Base-by-base conservation (phyloP, 176 grass and related monocot genomes). In the Carex myosuroides region DNA sequence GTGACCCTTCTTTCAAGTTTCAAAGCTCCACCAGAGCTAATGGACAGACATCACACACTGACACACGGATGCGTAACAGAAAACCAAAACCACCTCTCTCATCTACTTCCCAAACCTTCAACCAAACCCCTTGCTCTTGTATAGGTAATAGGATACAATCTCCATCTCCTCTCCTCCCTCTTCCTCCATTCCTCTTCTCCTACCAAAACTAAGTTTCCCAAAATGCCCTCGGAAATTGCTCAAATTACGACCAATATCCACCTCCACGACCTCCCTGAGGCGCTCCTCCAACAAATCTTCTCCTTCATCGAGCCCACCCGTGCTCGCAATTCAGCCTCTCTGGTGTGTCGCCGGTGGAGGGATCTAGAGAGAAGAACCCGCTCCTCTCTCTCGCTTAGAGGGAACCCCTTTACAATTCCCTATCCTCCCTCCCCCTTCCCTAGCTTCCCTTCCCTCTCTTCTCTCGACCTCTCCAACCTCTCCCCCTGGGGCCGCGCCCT, bases 401-500 rank as follows among this genome's bases (percentile, higher is more conserved):
- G 97, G 37, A 60, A 99, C 88, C 90, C 88, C 2, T 81, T 87
- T 54, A 41, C 35, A 16, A 14, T 18, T 6, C 14, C 88, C 83
- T 83, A 62, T 85, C 64, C 6, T 94, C 5, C 89, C 88, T 72
- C 4, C 80, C 14, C 87, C 22, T 13, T 79, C 22, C 48, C 95
- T 95, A 87, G 79, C 55, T 99, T 99, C 91, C 88, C 96, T 39
- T 80, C 87, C n/a, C 86, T 96, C 12, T 29, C 83, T 0, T 84
- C 66, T 11, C 97, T 99, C 88, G 93, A 99, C 85, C 89, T 99
- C 11, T 96, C 97, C 37, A 83, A 90, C 22, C 84, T 90, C 55
- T 99, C 97, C 41, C 97, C 93, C 5, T 99, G 97, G 97, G 97
- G 93, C n/a, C 91, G 91, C 13, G 83, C 86, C 6, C 84, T 91